These are phyloP conservation scores for Fraxinus baroniana DNA, from an alignment of 305 asterid species.

Conservation along the genomic window DNA sequence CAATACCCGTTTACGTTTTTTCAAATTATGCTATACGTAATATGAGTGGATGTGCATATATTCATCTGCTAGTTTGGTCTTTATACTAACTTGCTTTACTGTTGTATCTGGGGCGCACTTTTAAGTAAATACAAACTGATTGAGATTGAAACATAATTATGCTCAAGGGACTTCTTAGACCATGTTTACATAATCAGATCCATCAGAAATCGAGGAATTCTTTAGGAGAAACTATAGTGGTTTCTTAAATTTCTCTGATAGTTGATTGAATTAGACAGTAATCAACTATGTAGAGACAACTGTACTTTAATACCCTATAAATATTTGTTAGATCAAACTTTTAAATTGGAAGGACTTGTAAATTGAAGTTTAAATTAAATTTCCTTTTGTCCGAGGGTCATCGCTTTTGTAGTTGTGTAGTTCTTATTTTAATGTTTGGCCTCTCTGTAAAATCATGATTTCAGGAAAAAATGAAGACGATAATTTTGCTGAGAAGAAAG, in stretches of 20 bases:
- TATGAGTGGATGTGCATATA: not conserved
- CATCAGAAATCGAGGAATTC: not conserved
- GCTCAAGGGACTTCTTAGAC: not conserved
- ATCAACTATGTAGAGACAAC: not conserved
- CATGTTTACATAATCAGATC: not conserved
- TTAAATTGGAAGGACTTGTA: not conserved
- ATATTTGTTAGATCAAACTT: conserved; percentile 3
- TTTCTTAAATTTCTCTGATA: not conserved
- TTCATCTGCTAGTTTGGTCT: not conserved
- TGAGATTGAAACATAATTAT: not conserved
- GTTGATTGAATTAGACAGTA: not conserved
- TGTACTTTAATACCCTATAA: not conserved
- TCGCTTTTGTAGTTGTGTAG: not conserved
- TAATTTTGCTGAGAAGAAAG: conserved; percentile 27
- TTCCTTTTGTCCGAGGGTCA: conserved; percentile 1
- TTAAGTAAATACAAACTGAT: not conserved
- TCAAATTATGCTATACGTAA: not conserved
- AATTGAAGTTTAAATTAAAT: not conserved
- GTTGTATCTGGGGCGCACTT: not conserved
- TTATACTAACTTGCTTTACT: not conserved
- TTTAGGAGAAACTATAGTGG: not conserved
- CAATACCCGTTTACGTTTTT: no score
- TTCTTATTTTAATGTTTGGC: not conserved
- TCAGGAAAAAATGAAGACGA: conserved; percentile 45
- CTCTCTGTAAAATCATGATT: conserved; percentile 12